These are phyloP conservation scores for Haplographium delicatum DNA, from an alignment of 495 filamentous ascomycete species.

Conservation along the genomic window DNA sequence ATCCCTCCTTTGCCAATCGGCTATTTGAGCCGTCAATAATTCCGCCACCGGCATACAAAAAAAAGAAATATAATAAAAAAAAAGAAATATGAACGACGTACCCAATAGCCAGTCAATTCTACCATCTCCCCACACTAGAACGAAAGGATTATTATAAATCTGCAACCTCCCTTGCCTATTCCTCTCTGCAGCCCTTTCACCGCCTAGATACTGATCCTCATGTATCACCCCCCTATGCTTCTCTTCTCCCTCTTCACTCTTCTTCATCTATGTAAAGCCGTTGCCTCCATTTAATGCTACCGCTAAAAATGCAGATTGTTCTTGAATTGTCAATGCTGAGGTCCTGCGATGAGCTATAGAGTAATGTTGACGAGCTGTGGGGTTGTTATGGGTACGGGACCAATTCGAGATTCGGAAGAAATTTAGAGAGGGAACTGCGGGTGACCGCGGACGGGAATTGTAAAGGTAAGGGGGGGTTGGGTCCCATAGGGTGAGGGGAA, in stretches of 20 bases:
- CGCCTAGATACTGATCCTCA: conserved; percentile 48
- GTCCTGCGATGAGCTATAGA: conserved; percentile 43
- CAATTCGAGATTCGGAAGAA: conserved; percentile 34
- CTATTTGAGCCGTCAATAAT: conserved; percentile 38
- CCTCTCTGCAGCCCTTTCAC: conserved; percentile 42
- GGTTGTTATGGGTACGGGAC: conserved; percentile 37
- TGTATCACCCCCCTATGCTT: conserved; percentile 33
- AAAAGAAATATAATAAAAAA: background rate
- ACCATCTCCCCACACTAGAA: conserved; percentile 40
- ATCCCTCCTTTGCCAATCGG: conserved; percentile 41
- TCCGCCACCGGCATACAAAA: background rate
- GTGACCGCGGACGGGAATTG: conserved; percentile 15
- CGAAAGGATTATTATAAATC: conserved; percentile 32
- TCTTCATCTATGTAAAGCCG: conserved; percentile 39
- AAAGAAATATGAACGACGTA: conserved; percentile 21
- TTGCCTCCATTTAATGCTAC: conserved; percentile 22
- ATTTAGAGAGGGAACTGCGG: conserved; percentile 13
- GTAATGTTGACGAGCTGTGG: conserved; percentile 43
- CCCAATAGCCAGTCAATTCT: conserved; percentile 46
- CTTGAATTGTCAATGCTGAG: background rate
- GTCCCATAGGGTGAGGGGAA: conserved; percentile 24
- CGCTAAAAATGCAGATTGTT: conserved; percentile 8
- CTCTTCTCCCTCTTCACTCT: conserved; percentile 29
- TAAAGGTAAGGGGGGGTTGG: conserved; percentile 23
- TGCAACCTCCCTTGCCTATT: conserved; percentile 40